Conservation (phyloP, 2,329 filamentous ascomycete species). For the Penicillium hesseltinei region DNA sequence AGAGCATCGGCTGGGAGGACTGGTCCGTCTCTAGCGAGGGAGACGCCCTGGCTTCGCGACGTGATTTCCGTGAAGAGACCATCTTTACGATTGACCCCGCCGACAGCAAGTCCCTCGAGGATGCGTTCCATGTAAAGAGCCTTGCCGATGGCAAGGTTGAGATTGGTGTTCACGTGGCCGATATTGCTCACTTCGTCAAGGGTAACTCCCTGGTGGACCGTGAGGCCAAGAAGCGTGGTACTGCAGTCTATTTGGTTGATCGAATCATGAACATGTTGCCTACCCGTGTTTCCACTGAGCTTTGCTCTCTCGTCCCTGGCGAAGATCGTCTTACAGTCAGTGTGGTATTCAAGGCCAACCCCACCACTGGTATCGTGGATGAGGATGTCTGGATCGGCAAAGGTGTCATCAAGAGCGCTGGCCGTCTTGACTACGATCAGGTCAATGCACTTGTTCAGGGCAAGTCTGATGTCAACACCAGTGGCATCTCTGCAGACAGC, state of each 20-base stretch:
- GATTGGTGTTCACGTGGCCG: constrained; percentile 90
- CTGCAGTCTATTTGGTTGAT: constrained; percentile 91
- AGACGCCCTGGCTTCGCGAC: constrained; percentile 71
- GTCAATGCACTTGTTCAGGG: constrained; percentile 78
- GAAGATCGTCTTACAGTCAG: constrained; percentile 88
- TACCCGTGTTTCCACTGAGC: constrained; percentile 75
- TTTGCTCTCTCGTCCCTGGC: constrained; percentile 84
- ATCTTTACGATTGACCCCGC: constrained; percentile 92
- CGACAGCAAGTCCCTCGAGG: constrained; percentile 81
- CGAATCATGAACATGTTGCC: constrained; percentile 85
- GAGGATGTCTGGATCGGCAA: constrained; percentile 93
- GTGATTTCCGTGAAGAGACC: constrained; percentile 85
- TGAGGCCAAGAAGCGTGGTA: constrained; percentile 96
- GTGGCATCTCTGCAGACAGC: constrained; percentile 68
- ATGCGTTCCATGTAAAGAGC: constrained; percentile 88
- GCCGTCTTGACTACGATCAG: constrained; percentile 79
- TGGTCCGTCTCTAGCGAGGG: constrained; percentile 86
- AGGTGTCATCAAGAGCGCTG: constrained; percentile 85
- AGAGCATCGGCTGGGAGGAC: constrained; percentile 87
- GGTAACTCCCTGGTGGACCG: constrained; percentile 91
- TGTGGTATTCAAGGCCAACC: constrained; percentile 87
- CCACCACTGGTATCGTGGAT: constrained; percentile 76
- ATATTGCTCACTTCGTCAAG: constrained; percentile 97
- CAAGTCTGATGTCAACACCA: constrained; percentile 60
- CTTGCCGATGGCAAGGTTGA: constrained; percentile 82